Base-by-base conservation (phyloP, 208 protist genomes). In the Herpetomonas tarakana region DNA sequence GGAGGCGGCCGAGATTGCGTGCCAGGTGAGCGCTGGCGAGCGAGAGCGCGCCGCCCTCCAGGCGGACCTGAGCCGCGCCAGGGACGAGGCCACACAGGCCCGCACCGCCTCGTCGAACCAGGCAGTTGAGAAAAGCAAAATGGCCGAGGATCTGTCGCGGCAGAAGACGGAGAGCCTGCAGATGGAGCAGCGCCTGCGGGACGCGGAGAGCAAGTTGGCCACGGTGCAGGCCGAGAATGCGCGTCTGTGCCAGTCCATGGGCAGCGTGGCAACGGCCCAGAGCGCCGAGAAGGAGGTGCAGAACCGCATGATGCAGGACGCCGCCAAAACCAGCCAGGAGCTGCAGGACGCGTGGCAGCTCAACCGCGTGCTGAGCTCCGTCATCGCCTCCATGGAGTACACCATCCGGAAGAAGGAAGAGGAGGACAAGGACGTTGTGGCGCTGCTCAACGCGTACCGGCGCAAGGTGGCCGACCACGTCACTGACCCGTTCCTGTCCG, bases 351-450 rank as follows among this genome's bases (percentile, higher is more conserved):
- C 76, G 35, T 52, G 62, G 19, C 57, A 52, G 22, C 47, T 86
- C 52, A 80, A 77, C 63, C 53, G 57, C 22, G 35, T 88, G 4
- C 52, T 93, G 57, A 81, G 72, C 56, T 58, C 77, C 27, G 65
- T 79, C 25, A 21, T 93, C 0, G 71, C 69, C 11, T 89, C 86
- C 9, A 88, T 89, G 74, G 80, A 88, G 69, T 93, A 88, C 71
- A 93, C 82, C 0, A 82, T 93, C 50, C 79, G 80, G 18, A 73
- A 81, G 12, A 80, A 78, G 50, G 86, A 93, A 55, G 80, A 93
- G 54, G 86, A 93, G 60, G 78, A 86, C 30, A 77, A 71, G 14
- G 86, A 93, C 56, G 56, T 93, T 35, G 83, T 74, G 16, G 73
- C 70, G 35, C 68, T 93, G 26, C 65, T 93, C 30, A 93, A 90